Evolutionary conservation across 352 stramenopile genomes (phyloP).

Genomic region (Pythium phragmitis): DNA sequence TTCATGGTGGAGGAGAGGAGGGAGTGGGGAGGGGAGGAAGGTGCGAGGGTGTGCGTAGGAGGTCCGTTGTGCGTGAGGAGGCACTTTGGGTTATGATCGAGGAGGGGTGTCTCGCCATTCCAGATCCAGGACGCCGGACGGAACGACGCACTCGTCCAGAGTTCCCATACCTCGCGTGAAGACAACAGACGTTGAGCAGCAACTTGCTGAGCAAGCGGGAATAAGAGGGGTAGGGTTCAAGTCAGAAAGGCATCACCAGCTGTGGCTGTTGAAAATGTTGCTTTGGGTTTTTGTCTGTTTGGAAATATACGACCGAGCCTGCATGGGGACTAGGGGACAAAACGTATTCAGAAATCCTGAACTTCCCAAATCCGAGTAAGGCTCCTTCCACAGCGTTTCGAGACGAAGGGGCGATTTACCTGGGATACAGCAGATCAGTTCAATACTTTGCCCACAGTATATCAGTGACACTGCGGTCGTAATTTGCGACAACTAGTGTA

Average conservation of each 20-base stretch:
- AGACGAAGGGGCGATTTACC: too few species aligned
- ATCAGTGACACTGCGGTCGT: background rate
- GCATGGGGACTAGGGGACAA: background rate
- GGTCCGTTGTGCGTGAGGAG: background rate
- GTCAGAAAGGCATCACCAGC: background rate
- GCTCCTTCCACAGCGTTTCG: too few species aligned
- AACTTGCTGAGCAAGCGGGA: background rate
- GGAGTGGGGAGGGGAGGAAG: background rate
- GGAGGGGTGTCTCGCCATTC: background rate
- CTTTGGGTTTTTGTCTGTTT: background rate
- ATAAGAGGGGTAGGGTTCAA: constrained; percentile 1
- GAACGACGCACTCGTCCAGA: background rate
- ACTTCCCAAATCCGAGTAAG: background rate
- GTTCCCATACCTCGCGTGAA: background rate
- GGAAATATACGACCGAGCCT: background rate
- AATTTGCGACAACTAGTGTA: background rate
- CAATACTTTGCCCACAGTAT: background rate
- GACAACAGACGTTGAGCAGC: background rate
- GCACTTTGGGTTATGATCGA: constrained; percentile 14
- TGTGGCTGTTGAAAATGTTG: background rate
- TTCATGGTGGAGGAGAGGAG: background rate
- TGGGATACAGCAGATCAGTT: background rate
- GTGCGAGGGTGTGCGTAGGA: too few species aligned
- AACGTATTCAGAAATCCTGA: background rate
- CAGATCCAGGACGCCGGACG: constrained; percentile 6